These are phyloP conservation scores for Chalciporus pseudorubinellus DNA, from an alignment of 768 basidiomycete species.

Conservation along the genomic window DNA sequence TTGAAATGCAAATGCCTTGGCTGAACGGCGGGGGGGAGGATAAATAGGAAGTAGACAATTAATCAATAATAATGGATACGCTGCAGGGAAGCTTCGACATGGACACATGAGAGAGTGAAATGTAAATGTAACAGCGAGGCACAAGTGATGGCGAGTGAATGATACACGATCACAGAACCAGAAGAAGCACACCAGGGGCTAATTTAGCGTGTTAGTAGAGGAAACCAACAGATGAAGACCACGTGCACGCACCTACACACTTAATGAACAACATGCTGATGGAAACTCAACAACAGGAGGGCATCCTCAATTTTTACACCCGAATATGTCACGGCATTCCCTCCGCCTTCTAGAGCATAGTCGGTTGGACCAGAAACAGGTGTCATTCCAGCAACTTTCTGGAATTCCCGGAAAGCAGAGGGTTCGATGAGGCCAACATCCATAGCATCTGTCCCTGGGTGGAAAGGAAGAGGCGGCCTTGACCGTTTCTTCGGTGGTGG, in stretches of 20 bases:
- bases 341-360: slow-evolving; percentile 21
- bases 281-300: slow-evolving; percentile 69
- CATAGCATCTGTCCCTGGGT: slow-evolving; percentile 31
- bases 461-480: slow-evolving; percentile 30
- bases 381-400: slow-evolving; percentile 39
- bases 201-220: slow-evolving; percentile 11
- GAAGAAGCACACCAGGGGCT: slow-evolving; percentile 15
- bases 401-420: slow-evolving; percentile 45
- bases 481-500: slow-evolving; percentile 34
- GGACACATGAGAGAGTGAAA: slow-evolving; percentile 8
- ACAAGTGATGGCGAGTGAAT: slow-evolving; percentile 13
- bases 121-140: slow-evolving; percentile 7
- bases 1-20: slow-evolving; percentile 7
- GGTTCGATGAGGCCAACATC: slow-evolving; percentile 39
- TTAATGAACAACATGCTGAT: slow-evolving; percentile 61
- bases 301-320: slow-evolving; percentile 75
- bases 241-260: slow-evolving; percentile 21
- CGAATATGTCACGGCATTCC: slow-evolving; percentile 36
- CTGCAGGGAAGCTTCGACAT: slow-evolving; percentile 17
- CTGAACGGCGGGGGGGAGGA: slow-evolving; percentile 7
- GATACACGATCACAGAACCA: slow-evolving; percentile 20
- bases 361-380: slow-evolving; percentile 21
- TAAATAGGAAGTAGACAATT: slow-evolving; percentile 29
- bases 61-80: slow-evolving; percentile 38
- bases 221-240: neutral